Evolutionary conservation across 2,329 filamentous ascomycete species (phyloP).

Genomic region (Paraconiothyrium brasiliense): DNA sequence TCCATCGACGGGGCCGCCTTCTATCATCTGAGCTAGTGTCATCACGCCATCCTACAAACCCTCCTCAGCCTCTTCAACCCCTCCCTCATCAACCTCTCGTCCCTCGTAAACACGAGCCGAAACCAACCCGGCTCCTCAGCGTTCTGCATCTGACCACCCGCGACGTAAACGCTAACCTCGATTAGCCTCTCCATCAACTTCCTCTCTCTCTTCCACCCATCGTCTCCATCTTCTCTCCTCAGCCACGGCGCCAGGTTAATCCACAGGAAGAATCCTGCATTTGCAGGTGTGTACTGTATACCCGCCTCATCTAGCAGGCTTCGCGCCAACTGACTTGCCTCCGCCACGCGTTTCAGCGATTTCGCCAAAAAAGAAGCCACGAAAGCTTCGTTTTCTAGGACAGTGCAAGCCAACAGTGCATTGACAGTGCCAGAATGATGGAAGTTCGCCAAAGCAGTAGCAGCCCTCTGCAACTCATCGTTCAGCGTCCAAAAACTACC

Average conservation of each 20-base stretch:
- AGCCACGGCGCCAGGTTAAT: constrained; percentile 40
- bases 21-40: neutral
- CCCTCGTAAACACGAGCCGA: constrained; percentile 57
- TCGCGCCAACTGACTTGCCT: constrained; percentile 26
- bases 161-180: constrained; percentile 59
- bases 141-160: constrained; percentile 58
- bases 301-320: constrained; percentile 33
- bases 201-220: constrained; percentile 53
- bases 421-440: constrained; percentile 10
- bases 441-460: constrained; percentile 10
- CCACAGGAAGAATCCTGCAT: constrained; percentile 59
- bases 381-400: constrained; percentile 16
- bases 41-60: neutral
- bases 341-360: constrained; percentile 25
- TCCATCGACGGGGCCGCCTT: neutral
- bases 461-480: constrained; percentile 9
- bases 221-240: constrained; percentile 27
- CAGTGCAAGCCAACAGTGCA: neutral
- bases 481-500: constrained; percentile 30
- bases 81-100: neutral
- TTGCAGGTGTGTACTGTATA: constrained; percentile 51
- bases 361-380: constrained; percentile 1
- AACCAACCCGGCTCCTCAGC: constrained; percentile 61
- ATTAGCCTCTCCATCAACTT: constrained; percentile 57
- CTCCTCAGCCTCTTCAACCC: neutral